Conservation (phyloP, 78 protist genomes). For the Monocercomonoides exilis region DNA sequence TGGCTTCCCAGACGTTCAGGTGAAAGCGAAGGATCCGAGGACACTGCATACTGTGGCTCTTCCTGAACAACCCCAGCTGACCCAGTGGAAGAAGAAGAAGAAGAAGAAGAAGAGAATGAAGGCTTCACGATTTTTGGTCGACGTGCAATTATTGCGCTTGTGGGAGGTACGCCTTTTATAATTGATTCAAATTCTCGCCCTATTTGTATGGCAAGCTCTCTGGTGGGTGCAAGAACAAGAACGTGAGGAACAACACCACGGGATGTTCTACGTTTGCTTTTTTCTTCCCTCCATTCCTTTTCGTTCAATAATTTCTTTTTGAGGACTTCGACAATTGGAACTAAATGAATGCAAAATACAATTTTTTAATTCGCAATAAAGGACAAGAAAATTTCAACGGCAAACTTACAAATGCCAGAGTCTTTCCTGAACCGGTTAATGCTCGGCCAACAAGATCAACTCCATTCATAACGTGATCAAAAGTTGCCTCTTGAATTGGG, state of each 20-base stretch:
- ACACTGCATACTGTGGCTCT: background rate
- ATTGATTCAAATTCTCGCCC: background rate
- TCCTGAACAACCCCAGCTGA: background rate
- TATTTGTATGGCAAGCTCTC: conserved; percentile 50
- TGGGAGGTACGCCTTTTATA: background rate
- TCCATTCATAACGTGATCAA: conserved; percentile 40
- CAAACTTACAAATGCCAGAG: conserved; percentile 11
- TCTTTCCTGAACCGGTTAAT: conserved; percentile 37
- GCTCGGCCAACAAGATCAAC: conserved; percentile 43
- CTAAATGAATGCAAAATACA: too few species aligned
- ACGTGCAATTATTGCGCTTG: background rate
- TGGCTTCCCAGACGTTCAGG: background rate
- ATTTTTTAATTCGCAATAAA: too few species aligned
- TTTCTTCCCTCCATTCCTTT: background rate
- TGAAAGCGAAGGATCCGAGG: background rate
- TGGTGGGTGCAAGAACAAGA: conserved; percentile 40
- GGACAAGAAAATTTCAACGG: background rate
- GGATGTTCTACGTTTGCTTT: background rate
- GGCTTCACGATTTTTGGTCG: background rate
- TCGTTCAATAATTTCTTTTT: background rate
- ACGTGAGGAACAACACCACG: background rate
- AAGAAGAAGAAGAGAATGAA: background rate
- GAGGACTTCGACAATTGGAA: background rate
- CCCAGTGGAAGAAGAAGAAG: background rate
- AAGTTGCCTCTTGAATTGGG: conserved; percentile 41